Percentiles rank a stretch among this genome's conserved stretches.
Evolutionary conservation across 306 rosid genomes (phyloP).

Genomic region (Prinsepia uniflora): DNA sequence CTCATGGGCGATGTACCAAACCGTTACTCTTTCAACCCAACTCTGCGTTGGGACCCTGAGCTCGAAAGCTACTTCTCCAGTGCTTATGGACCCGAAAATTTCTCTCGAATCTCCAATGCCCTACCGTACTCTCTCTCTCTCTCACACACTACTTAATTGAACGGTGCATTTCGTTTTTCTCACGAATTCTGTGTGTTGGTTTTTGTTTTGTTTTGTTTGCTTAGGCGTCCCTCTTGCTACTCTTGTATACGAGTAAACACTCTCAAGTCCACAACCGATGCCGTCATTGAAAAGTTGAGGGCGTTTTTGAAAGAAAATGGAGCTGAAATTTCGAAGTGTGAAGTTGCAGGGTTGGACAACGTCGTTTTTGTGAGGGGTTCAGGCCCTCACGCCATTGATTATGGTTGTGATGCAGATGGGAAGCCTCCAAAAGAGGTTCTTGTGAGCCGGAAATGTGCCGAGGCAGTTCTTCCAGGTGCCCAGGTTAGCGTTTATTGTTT

Average conservation of each 20-base stretch:
- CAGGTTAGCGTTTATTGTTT: constrained; percentile 47
- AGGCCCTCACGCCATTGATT: constrained; percentile 68
- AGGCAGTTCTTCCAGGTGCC: constrained; percentile 96
- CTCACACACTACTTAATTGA: background rate
- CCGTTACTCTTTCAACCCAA: constrained; percentile 58
- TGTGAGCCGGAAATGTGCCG: constrained; percentile 92
- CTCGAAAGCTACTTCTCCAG: constrained; percentile 58
- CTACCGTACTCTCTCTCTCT: constrained; percentile 40
- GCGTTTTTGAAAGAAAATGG: constrained; percentile 31
- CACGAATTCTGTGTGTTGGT: background rate
- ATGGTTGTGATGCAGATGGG: constrained; percentile 44
- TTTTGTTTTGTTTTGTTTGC: background rate
- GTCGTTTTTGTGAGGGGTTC: constrained; percentile 82
- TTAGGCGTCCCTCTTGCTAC: constrained; percentile 81
- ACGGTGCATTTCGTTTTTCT: background rate
- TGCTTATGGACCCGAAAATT: constrained; percentile 67
- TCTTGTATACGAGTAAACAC: constrained; percentile 84
- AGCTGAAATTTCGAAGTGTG: constrained; percentile 52
- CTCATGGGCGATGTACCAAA: constrained; percentile 46
- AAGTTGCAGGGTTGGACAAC: constrained; percentile 64
- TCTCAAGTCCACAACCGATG: constrained; percentile 54
- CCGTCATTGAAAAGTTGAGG: constrained; percentile 50
- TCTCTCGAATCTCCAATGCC: constrained; percentile 76
- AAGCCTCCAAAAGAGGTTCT: constrained; percentile 73
- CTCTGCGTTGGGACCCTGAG: constrained; percentile 62